A percentile compares a stretch with the other conserved stretches of the same genome.
Conservation (phyloP, 225 moss, liverwort and hornwort species). For the Physcomitrium patens region DNA sequence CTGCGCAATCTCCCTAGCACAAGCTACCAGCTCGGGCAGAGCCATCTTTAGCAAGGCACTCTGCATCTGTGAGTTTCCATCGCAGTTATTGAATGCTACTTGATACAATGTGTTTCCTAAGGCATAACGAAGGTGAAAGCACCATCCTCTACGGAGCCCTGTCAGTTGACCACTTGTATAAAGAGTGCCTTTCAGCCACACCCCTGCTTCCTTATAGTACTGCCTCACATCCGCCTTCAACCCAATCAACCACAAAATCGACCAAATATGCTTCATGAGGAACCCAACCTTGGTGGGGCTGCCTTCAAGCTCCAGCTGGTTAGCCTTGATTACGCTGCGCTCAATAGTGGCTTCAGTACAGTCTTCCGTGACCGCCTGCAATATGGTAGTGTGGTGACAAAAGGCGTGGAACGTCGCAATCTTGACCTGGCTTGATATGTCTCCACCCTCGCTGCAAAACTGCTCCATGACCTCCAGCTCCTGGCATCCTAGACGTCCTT, state of each 20-base stretch:
- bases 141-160: slow-evolving; percentile 6
- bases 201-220: not conserved
- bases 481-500: not conserved
- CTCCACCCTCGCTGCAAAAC: not conserved
- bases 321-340: slow-evolving; percentile 14
- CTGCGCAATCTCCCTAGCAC: slow-evolving; percentile 10
- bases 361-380: too few species aligned
- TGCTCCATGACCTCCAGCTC: slow-evolving; percentile 10
- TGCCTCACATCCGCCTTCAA: slow-evolving; percentile 7
- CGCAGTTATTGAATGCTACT: slow-evolving; percentile 10
- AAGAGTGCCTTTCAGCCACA: slow-evolving; percentile 14
- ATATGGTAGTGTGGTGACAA: too few species aligned
- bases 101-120: slow-evolving; percentile 19
- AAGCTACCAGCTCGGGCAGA: not conserved
- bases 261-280: slow-evolving; percentile 1
- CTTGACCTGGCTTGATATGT: slow-evolving; percentile 18
- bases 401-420: slow-evolving; percentile 33
- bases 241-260: slow-evolving; percentile 22
- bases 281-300: not conserved
- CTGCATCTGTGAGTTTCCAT: not conserved
- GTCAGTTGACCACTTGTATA: slow-evolving; percentile 18
- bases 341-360: not conserved
- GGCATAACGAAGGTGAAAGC: slow-evolving; percentile 15
- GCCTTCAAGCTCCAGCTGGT: slow-evolving; percentile 10
- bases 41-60: slow-evolving; percentile 19